Conservation (phyloP, 306 rosid genomes). For the Datisca glomerata region DNA sequence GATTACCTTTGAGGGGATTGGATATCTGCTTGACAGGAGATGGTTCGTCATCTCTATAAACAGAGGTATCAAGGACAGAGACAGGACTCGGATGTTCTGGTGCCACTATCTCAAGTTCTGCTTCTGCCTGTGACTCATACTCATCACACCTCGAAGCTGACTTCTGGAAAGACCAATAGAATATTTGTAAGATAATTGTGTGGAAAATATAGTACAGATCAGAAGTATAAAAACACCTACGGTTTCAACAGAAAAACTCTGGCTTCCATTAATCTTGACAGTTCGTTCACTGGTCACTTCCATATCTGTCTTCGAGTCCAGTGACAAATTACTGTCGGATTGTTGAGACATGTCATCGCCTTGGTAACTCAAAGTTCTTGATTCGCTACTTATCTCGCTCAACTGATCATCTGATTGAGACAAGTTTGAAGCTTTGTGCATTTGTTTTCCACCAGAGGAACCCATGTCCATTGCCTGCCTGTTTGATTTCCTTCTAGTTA, state of each 20-base stretch:
- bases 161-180: conserved; percentile 31
- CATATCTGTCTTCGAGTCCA: neutral
- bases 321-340: neutral
- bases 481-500: conserved; percentile 41
- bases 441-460: conserved; percentile 38
- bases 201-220: too few species aligned
- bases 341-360: neutral
- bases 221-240: too few species aligned
- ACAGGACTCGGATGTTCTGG: conserved; percentile 82
- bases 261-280: too few species aligned
- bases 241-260: too few species aligned
- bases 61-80: conserved; percentile 64
- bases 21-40: conserved; percentile 54
- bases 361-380: conserved; percentile 1
- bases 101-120: conserved; percentile 38
- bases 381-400: neutral
- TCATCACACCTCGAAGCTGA: conserved; percentile 37
- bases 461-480: conserved; percentile 34
- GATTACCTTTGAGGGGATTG: conserved; percentile 21
- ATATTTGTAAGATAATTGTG: neutral
- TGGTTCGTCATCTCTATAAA: conserved; percentile 42
- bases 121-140: conserved; percentile 30
- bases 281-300: neutral
- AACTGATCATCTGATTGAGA: conserved; percentile 40
- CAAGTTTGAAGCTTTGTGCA: conserved; percentile 31